A percentile compares a stretch with the other conserved stretches of the same genome.
These are phyloP conservation scores for Leonotis leonurus DNA, from an alignment of 257 asterid genomes.

Conservation along the genomic window DNA sequence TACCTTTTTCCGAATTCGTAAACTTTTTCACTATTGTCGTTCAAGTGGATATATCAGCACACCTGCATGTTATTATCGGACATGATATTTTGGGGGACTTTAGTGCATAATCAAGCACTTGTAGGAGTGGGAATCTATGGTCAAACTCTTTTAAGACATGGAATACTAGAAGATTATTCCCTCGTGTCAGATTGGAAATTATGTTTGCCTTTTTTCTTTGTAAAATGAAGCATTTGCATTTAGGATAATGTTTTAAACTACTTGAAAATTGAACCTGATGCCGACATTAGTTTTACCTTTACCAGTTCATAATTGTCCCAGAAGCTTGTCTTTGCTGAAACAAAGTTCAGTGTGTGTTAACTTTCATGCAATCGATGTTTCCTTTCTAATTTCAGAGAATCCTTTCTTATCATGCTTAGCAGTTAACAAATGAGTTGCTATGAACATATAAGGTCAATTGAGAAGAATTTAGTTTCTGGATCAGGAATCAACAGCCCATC, in stretches of 20 bases:
- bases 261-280: conserved; percentile 11
- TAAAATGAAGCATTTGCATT: conserved; percentile 10
- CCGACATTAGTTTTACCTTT: neutral
- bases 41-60: neutral
- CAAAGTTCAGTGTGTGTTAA: too few relatives aligned
- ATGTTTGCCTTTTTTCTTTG: neutral
- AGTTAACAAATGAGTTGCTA: too few relatives aligned
- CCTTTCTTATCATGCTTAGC: too few relatives aligned
- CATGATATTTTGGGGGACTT: neutral
- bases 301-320: neutral
- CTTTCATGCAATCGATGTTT: too few relatives aligned
- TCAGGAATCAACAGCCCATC: too few relatives aligned
- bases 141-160: conserved; percentile 13
- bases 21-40: neutral
- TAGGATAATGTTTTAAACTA: conserved; percentile 18
- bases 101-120: neutral
- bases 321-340: too few relatives aligned
- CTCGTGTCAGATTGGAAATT: conserved; percentile 9
- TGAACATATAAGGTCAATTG: neutral
- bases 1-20: neutral
- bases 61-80: neutral
- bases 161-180: conserved; percentile 18
- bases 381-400: too few relatives aligned
- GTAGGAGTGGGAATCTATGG: conserved; percentile 15
- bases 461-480: too few relatives aligned